These are phyloP conservation scores for Colletotrichum cereale DNA, from an alignment of 2,329 filamentous ascomycete genomes.

Conservation along the genomic window DNA sequence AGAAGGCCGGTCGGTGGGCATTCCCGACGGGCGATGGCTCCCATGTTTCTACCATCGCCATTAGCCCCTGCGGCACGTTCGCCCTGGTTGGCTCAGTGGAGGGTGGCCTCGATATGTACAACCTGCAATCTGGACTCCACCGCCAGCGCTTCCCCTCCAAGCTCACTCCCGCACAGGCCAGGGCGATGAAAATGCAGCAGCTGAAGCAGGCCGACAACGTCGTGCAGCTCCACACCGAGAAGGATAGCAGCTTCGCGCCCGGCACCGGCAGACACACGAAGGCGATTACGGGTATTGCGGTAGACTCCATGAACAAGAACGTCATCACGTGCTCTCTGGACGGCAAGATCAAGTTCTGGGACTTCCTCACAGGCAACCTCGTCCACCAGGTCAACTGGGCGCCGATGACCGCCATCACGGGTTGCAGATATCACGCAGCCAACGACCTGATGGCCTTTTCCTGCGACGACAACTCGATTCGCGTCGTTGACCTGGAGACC, in stretches of 20 bases:
- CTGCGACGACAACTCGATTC: slow-evolving; percentile 89
- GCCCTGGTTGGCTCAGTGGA: slow-evolving; percentile 87
- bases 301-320: slow-evolving; percentile 89
- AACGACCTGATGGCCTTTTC: slow-evolving; percentile 90
- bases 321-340: slow-evolving; percentile 90
- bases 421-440: slow-evolving; percentile 82
- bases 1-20: slow-evolving; percentile 91
- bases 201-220: slow-evolving; percentile 70
- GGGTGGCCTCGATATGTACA: slow-evolving; percentile 94
- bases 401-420: slow-evolving; percentile 79
- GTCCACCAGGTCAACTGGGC: slow-evolving; percentile 87
- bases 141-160: slow-evolving; percentile 88
- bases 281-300: slow-evolving; percentile 85
- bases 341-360: slow-evolving; percentile 98
- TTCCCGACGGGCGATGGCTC: slow-evolving; percentile 87
- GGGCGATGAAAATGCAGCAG: slow-evolving; percentile 78
- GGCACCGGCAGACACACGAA: slow-evolving; percentile 82
- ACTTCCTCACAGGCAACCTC: slow-evolving; percentile 86
- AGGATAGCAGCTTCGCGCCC: slow-evolving; percentile 56
- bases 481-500: slow-evolving; percentile 91
- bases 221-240: slow-evolving; percentile 63
- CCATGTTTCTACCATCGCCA: slow-evolving; percentile 87
- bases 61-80: slow-evolving; percentile 94
- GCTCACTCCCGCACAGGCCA: slow-evolving; percentile 82
- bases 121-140: slow-evolving; percentile 91